Evolutionary conservation across 23 red algal genomes (phyloP), one percentile per base, ranked within the genome.

Genomic region (Gracilaria vermiculophylla): DNA sequence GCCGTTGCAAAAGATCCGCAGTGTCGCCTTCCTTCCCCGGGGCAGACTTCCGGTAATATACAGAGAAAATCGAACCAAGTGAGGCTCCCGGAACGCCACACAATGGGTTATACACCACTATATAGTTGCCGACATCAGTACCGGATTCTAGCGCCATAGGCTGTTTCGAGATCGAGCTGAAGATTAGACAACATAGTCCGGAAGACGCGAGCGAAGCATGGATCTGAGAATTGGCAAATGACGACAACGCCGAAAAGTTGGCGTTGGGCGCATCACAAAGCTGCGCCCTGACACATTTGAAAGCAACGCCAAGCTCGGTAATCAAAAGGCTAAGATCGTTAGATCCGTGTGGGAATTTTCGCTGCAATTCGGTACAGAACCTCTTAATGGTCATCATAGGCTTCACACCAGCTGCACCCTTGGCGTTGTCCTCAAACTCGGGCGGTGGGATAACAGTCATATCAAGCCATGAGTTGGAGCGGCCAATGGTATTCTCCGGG

Each of bases 381-480:
- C 92, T 88, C 92, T 98, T 98, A 76, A 98, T 95, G 36, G 96
- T 98, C 85, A 94, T 80, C 92, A 94, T 94, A 0, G 92, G 83
- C 54, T 79, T 87, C 15, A 81, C 76, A 19, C 34, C 23, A 14
- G 51, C 27, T 27, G 44, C 34, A 17, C 83, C 83, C 3, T 57
- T 75, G 21, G 33, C 11, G n/a, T 61, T 57, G 15, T 69, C 47
- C 12, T 81, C 66, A 37, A 94, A 94, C 9, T 80, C 39, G 13
- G 92, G 92, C 25, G 85, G 92, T 5, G 82, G 82, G 53, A 94
- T 90, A 42, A 82, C 57, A 10, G 83, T 89, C 83, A 89, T 90
- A 53, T 94, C 92, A 33, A 82, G 34, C 53, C 79, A 74, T 35
- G 75, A 82, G 41, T 70, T 80, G 70, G 77, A 91, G 14, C 76